Percentiles rank a stretch among this genome's conserved stretches.
phyloP scores from a whole-genome alignment of 345 rosid species.

The Jatropha curcas region DNA sequence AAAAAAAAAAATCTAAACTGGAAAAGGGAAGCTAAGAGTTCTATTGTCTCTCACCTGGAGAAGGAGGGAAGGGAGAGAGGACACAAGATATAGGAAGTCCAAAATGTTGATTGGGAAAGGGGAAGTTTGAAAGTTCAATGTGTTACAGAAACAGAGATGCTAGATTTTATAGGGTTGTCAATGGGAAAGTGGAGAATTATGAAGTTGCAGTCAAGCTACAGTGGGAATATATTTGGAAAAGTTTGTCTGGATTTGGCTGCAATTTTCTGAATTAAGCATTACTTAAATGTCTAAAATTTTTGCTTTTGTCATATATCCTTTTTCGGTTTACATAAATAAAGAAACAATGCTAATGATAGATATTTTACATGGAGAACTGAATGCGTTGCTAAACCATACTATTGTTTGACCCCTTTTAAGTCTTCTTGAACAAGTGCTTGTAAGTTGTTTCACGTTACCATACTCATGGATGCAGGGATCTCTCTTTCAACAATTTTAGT shows the following conservation, averaged over 20 bases:
- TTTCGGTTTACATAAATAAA: background rate
- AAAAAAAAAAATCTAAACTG: background rate
- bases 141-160: background rate
- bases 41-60: background rate
- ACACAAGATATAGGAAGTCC: background rate
- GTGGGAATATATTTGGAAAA: background rate
- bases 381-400: background rate
- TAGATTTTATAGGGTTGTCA: background rate
- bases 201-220: background rate
- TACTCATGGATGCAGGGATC: conserved; percentile 58
- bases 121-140: background rate
- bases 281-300: background rate
- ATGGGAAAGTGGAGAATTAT: background rate
- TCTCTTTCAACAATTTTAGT: conserved; percentile 86
- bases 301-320: background rate
- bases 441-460: background rate
- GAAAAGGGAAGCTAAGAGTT: background rate
- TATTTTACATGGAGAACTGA: background rate
- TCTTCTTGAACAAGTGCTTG: background rate
- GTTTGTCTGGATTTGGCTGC: background rate
- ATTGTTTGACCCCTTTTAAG: background rate
- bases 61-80: background rate
- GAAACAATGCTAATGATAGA: background rate
- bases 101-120: background rate
- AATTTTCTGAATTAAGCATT: background rate